Conservation (phyloP, 306 rosid species). For the Prosopis cineraria region DNA sequence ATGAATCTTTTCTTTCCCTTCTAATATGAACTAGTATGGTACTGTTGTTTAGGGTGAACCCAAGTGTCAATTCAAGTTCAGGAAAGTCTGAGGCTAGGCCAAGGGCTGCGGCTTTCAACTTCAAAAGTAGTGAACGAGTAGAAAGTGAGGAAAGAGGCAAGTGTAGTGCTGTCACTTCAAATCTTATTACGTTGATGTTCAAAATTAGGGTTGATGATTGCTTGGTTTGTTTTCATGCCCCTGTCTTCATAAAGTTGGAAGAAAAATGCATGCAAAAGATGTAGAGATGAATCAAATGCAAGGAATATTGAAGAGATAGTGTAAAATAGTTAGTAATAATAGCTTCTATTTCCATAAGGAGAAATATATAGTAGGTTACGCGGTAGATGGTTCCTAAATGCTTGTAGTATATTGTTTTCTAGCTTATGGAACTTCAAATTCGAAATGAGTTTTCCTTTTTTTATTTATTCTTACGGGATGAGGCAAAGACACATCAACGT, state of each 20-base stretch:
- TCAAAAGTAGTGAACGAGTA: slow-evolving; percentile 53
- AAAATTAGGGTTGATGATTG: no score
- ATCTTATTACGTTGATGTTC: no score
- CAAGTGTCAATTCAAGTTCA: no score
- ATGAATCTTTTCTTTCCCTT: slow-evolving; percentile 8
- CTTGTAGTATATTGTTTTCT: no score
- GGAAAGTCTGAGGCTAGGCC: no score
- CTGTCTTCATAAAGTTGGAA: slow-evolving; percentile 55
- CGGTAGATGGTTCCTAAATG: no score
- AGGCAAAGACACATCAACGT: neutral
- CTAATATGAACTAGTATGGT: slow-evolving; percentile 1
- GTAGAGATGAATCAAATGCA: slow-evolving; percentile 58
- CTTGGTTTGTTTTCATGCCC: no score
- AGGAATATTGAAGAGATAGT: slow-evolving; percentile 58
- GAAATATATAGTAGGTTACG: no score
- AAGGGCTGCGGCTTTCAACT: no score
- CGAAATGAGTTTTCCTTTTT: neutral
- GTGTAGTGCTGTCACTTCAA: slow-evolving; percentile 26
- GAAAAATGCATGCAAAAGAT: slow-evolving; percentile 61
- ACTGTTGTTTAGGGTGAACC: no score
- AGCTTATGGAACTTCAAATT: no score
- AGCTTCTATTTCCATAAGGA: neutral
- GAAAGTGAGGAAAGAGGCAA: slow-evolving; percentile 79
- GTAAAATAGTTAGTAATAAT: neutral
- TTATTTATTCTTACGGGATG: neutral